Base-by-base conservation (phyloP, 139 green algal genomes). In the Marvania coccoides region DNA sequence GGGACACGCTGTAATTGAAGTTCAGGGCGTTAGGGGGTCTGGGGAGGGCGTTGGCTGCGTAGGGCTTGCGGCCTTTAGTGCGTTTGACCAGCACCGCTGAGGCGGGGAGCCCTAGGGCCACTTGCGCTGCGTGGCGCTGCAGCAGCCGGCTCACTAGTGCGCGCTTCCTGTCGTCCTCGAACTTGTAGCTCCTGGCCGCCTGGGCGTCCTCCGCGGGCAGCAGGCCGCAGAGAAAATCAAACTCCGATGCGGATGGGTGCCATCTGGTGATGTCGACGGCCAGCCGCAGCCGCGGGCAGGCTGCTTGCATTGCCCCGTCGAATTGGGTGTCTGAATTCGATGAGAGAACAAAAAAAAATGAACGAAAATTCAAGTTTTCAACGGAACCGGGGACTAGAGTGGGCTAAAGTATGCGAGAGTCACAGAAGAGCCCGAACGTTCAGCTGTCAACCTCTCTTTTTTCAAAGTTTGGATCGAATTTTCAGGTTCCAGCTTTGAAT, bases 1-100 rank as follows among this genome's bases (percentile, higher is more conserved):
- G 89, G 0, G 80, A 87, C 6, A 92, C 85, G 57, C 93, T 96
- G 72, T 87, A 96, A 58, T 95, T 95, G 74, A 90, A 92, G 72
- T 93, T 94, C 28, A 81, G 86, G 1, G 58, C 70, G 34, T 59
- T 28, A n/a, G n/a, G n/a, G 10, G 42, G 6, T 13, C 37, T 30
- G 13, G 33, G 2, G 0, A 35, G 13, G 2, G 37, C 14, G 26
- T 66, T 77, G 28, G 54, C 65, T 4, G 81, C 36, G 46, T 79
- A 92, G 3, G 86, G 86, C 69, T 92, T 92, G 14, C 61, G 38
- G n/a, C 83, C 85, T 24, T 77, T 81, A 2, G 86, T 91, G 15
- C 78, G 53, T 10, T 59, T 51, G 35, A 88, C 81, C 1, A 26
- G 6, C 13, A 89, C 61, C 3, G 63, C 39, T 0, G 63, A 39